Conservation (phyloP, 2,329 filamentous ascomycete species). For the Aspergillus sp. region DNA sequence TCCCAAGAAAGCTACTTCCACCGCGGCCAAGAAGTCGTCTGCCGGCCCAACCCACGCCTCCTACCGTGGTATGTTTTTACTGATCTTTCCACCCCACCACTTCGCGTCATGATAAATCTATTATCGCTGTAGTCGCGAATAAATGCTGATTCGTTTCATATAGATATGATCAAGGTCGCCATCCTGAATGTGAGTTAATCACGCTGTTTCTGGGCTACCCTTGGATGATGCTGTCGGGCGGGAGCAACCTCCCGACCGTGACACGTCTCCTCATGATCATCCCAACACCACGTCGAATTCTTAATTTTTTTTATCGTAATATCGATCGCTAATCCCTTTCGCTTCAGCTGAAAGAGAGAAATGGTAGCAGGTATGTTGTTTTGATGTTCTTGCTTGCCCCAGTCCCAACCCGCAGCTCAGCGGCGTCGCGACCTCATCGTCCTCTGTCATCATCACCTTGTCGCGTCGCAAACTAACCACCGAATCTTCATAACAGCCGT, state of each 20-base stretch:
- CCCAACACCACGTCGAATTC: conserved; percentile 25
- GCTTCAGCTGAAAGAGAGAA: conserved; percentile 66
- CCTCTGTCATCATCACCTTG: conserved; percentile 14
- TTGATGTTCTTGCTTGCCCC: conserved; percentile 21
- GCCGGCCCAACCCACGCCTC: conserved; percentile 55
- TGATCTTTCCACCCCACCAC: conserved; percentile 44
- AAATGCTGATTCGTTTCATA: conserved; percentile 52
- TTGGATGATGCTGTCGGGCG: conserved; percentile 38
- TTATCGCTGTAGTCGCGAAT: conserved; percentile 51
- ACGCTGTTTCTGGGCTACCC: conserved; percentile 47
- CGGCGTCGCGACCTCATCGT: conserved; percentile 20
- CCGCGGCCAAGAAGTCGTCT: conserved; percentile 58
- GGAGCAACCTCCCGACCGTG: conserved; percentile 35
- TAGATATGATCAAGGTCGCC: conserved; percentile 73
- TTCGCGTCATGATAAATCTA: conserved; percentile 45
- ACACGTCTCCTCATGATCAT: conserved; percentile 30
- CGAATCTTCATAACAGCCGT: conserved; percentile 51
- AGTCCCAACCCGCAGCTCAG: conserved; percentile 11
- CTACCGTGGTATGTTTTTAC: conserved; percentile 63
- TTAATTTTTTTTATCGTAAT: conserved; percentile 23
- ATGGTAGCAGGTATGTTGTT: conserved; percentile 65
- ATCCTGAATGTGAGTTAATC: conserved; percentile 67
- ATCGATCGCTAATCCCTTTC: conserved; percentile 50
- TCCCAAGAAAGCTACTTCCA: conserved; percentile 61
- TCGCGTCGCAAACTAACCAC: conserved; percentile 31